Evolutionary conservation across 441 rosid species (phyloP).

Genomic region (Gossypium gossypioides): DNA sequence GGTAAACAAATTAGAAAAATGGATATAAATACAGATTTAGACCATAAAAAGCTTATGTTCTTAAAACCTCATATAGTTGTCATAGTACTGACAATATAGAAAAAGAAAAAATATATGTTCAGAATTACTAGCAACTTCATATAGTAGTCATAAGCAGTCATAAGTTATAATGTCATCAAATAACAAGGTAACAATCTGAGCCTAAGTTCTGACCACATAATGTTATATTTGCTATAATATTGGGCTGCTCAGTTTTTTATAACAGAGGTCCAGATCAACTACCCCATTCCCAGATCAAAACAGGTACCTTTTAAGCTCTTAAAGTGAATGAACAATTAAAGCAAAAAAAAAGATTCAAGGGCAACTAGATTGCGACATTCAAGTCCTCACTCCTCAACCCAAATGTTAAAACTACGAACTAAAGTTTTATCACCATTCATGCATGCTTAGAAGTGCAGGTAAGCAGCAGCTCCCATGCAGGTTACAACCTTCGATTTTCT

Average conservation of each 20-base stretch:
- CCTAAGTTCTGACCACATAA: background rate
- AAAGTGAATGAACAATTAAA: background rate
- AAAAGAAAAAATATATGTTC: background rate
- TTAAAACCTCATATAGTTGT: background rate
- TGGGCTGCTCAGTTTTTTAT: background rate
- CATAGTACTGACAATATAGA: background rate
- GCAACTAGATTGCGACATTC: background rate
- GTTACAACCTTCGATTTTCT: background rate
- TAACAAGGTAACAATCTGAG: background rate
- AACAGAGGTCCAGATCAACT: background rate
- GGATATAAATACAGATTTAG: background rate
- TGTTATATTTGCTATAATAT: background rate
- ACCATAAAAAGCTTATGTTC: background rate
- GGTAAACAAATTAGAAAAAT: background rate
- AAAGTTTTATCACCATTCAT: background rate
- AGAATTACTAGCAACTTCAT: background rate
- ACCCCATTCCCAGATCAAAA: background rate
- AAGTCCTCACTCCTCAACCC: background rate
- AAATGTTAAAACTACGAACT: background rate
- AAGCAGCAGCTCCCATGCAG: background rate
- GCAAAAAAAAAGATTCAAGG: no score
- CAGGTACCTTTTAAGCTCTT: background rate
- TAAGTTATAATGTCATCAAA: background rate
- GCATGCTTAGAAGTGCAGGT: background rate
- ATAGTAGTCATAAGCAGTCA: background rate